These are phyloP conservation scores for Medicago arabica DNA, from an alignment of 306 rosid genomes.

Conservation along the genomic window DNA sequence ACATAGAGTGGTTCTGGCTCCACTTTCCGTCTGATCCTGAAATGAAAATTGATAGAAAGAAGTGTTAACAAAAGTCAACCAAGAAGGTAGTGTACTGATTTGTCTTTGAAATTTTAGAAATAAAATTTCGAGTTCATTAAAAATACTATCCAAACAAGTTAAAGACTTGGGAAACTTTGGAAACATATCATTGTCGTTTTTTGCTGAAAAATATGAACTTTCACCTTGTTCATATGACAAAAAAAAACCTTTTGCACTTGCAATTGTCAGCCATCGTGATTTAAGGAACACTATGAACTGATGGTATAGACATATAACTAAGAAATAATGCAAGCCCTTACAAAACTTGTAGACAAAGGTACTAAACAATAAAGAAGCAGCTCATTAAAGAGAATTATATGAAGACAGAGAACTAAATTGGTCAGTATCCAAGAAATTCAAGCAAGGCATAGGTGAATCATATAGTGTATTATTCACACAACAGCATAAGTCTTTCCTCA, in stretches of 20 bases:
- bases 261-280: background rate
- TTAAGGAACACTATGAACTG: background rate
- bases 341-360: constrained; percentile 9
- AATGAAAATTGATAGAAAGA: constrained; percentile 42
- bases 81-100: background rate
- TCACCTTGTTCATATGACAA: too few relatives aligned
- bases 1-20: constrained; percentile 82
- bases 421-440: constrained; percentile 14
- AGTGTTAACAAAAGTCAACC: constrained; percentile 26
- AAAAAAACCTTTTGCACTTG: too few relatives aligned
- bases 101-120: constrained; percentile 13
- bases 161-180: too few relatives aligned
- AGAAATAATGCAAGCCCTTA: background rate
- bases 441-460: constrained; percentile 13
- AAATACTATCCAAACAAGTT: too few relatives aligned
- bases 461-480: constrained; percentile 9
- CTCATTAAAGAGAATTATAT: background rate
- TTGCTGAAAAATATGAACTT: too few relatives aligned
- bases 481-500: background rate
- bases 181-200: too few relatives aligned
- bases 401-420: background rate
- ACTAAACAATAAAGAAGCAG: constrained; percentile 3
- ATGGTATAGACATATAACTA: background rate
- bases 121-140: background rate
- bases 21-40: constrained; percentile 85